Evolutionary conservation across 1,284 basidiomycete species (phyloP).

Genomic region (Apiotrichum siamense): DNA sequence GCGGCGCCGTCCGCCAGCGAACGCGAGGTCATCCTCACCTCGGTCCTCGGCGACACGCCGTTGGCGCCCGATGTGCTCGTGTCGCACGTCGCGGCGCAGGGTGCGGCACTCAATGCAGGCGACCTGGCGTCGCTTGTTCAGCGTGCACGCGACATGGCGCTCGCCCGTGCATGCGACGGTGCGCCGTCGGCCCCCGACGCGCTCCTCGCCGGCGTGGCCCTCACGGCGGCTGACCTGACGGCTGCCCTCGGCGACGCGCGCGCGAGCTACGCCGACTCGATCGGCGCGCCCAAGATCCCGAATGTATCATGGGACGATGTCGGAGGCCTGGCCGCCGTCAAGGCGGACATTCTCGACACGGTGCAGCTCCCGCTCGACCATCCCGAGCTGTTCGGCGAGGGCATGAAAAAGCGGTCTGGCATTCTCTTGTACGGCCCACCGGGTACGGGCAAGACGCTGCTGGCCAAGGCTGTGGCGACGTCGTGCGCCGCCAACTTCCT

Average conservation of each 20-base stretch:
- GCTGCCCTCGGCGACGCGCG: conserved; percentile 69
- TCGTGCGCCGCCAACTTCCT: conserved; percentile 89
- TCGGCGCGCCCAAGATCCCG: conserved; percentile 95
- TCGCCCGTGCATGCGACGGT: conserved; percentile 50
- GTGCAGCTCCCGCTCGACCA: conserved; percentile 92
- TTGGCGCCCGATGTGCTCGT: conserved; percentile 76
- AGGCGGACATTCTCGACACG: conserved; percentile 91
- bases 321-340: conserved; percentile 82
- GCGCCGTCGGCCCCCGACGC: conserved; percentile 14
- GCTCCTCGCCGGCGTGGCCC: conserved; percentile 53
- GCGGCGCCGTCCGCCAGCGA: conserved; percentile 74
- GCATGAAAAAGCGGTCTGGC: conserved; percentile 92
- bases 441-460: conserved; percentile 86
- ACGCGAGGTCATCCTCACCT: conserved; percentile 59
- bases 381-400: conserved; percentile 87
- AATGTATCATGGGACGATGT: conserved; percentile 97
- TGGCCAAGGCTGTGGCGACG: conserved; percentile 71
- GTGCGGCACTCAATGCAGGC: conserved; percentile 80
- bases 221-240: conserved; percentile 67
- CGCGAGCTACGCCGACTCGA: conserved; percentile 77
- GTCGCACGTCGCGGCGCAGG: conserved; percentile 69
- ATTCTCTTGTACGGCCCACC: conserved; percentile 76
- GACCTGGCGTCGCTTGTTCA: conserved; percentile 71
- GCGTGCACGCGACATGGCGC: conserved; percentile 58
- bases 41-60: conserved; percentile 50